These are phyloP conservation scores for Corymbia citriodora DNA, from an alignment of 441 rosid species.

Conservation along the genomic window DNA sequence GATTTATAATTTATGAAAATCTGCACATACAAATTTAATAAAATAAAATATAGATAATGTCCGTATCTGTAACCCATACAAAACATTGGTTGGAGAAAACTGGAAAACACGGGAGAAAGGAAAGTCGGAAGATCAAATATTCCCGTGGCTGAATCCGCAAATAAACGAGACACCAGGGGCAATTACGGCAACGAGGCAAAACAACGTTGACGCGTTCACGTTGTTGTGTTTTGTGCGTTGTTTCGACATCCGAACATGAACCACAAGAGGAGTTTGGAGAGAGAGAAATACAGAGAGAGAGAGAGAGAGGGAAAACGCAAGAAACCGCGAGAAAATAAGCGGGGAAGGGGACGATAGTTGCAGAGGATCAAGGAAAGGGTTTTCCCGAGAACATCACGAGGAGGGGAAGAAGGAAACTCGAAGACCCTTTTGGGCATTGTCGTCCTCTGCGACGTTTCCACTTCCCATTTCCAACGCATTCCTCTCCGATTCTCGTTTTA, in stretches of 20 bases:
- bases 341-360: slow-evolving; percentile 1
- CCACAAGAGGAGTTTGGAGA: background rate
- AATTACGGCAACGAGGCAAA: background rate
- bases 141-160: background rate
- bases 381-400: background rate
- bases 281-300: slow-evolving; percentile 1
- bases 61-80: background rate
- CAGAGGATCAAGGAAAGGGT: background rate
- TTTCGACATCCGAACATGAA: slow-evolving; percentile 4
- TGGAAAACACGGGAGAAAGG: background rate
- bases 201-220: slow-evolving; percentile 24
- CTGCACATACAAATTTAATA: background rate
- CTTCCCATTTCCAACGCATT: background rate
- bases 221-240: slow-evolving; percentile 13
- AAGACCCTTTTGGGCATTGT: background rate
- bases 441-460: background rate
- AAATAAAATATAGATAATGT: background rate
- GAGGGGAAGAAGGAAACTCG: background rate
- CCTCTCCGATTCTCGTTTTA: background rate
- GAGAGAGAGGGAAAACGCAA: slow-evolving; percentile 17
- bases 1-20: background rate
- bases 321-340: slow-evolving; percentile 8
- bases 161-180: background rate
- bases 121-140: background rate
- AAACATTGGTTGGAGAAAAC: background rate